Base-by-base conservation (phyloP, 2,329 filamentous ascomycete species). In the Xylogone sp. region DNA sequence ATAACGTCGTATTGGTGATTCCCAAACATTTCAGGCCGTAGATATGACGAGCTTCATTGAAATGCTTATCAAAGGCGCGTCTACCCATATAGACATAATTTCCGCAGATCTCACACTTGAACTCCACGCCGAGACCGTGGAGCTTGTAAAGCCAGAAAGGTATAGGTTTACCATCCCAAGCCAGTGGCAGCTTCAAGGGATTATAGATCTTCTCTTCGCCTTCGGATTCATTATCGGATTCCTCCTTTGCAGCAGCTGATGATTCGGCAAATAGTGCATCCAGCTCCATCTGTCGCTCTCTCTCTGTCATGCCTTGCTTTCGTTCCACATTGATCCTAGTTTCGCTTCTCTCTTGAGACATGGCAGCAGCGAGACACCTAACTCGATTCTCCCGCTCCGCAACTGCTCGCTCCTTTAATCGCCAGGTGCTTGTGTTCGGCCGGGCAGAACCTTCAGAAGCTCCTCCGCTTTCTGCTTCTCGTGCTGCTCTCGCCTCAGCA, bases 61-160 rank as follows among this genome's bases (percentile, higher is more conserved):
- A 99, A 69, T 99, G 94, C 76, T 99, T 99, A 68, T 99, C 94
- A 62, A 97, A 99, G 1, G 92, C 92, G 46, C 94, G 83, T 21
- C 94, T 82, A 16, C 94, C 94, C 88, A 96, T 97, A 74, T 97
- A 97, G n/a, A 97, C 91, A 65, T 91, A 97, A 70, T 97, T 97
- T 51, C 94, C 94, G 66, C 94, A 99, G 51, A 99, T 90, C 68
- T 99, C 93, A 75, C 94, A 99, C 0, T 88, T 80, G 60, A 97
- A 96, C 62, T 99, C 94, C 12, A 96, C 91, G 8, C 94, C 94
- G 21, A 99, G 75, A 1, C 94, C 94, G 66, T 99, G 94, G 16
- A 99, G 79, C 61, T 97, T 94, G 77, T 97, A 99, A 16, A 99
- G 80, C 94, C 94, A 99, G 75, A 94, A 99, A 0, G 95, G 94